These are phyloP conservation scores for Hyphopichia burtonii DNA, from an alignment of 1,139 yeast genomes.

Conservation along the genomic window DNA sequence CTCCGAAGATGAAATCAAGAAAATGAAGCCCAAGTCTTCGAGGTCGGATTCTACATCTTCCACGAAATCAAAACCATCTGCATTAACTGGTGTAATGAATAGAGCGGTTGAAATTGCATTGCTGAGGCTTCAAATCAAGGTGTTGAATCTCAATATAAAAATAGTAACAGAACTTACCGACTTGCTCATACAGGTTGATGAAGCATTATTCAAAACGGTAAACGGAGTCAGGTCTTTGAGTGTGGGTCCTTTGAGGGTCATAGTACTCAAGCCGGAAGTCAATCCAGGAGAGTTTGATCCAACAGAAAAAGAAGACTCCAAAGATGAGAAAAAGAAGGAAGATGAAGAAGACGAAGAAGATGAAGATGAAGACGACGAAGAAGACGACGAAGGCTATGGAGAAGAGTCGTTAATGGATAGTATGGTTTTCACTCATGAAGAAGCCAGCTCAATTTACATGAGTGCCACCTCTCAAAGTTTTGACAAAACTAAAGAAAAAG, in stretches of 20 bases:
- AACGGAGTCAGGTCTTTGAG: slow-evolving; percentile 49
- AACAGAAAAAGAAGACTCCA: slow-evolving; percentile 6
- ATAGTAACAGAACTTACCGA: slow-evolving; percentile 51
- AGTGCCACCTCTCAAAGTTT: slow-evolving; percentile 64
- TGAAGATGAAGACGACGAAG: slow-evolving; percentile 18
- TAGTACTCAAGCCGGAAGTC: slow-evolving; percentile 38
- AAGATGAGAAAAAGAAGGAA: slow-evolving; percentile 10
- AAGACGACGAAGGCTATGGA: slow-evolving; percentile 32
- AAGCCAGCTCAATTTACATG: slow-evolving; percentile 76
- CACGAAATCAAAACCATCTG: slow-evolving; percentile 23
- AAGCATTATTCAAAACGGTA: slow-evolving; percentile 36
- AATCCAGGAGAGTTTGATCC: slow-evolving; percentile 26
- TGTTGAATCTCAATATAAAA: slow-evolving; percentile 45
- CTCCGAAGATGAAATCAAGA: slow-evolving; percentile 7
- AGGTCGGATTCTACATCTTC: slow-evolving; percentile 10
- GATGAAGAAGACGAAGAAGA: slow-evolving; percentile 6
- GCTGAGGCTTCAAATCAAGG: slow-evolving; percentile 53
- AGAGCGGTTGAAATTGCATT: slow-evolving; percentile 69
- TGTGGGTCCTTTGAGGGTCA: slow-evolving; percentile 36
- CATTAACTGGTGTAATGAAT: slow-evolving; percentile 56
- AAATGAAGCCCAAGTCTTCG: slow-evolving; percentile 6
- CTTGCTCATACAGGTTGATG: slow-evolving; percentile 43
- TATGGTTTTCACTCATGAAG: slow-evolving; percentile 65
- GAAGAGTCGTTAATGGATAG: slow-evolving; percentile 55
- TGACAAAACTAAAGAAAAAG: slow-evolving; percentile 13